A percentile compares a stretch with the other conserved stretches of the same genome.
phyloP scores from a whole-genome alignment of 805 yeast genomes.

The Metschnikowia hibisci region DNA sequence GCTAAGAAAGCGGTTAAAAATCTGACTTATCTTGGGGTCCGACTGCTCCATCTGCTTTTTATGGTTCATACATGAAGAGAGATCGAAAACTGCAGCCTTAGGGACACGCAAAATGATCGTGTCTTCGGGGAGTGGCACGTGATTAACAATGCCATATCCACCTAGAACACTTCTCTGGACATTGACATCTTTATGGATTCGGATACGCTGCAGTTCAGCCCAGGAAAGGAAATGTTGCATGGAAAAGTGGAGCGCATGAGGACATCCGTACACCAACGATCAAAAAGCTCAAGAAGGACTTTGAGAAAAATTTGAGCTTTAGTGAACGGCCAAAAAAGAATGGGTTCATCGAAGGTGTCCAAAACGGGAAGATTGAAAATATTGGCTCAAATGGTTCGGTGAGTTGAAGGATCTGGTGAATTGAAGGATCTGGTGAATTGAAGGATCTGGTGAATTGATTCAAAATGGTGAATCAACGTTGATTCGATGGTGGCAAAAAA shows the following conservation, averaged over 20 bases:
- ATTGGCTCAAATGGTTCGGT: too few species aligned
- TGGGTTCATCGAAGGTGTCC: too few species aligned
- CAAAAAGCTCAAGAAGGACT: conserved; percentile 3
- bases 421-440: too few species aligned
- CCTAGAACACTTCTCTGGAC: conserved; percentile 12
- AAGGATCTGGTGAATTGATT: too few species aligned
- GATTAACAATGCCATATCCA: conserved; percentile 14
- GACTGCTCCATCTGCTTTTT: background rate
- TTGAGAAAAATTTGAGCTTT: background rate
- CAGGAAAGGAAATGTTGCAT: conserved; percentile 3
- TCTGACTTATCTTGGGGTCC: background rate
- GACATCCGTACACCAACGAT: conserved; percentile 13
- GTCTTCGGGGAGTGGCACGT: conserved; percentile 2
- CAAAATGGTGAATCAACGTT: too few species aligned
- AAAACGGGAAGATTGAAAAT: too few species aligned
- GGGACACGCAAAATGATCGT: conserved; percentile 14
- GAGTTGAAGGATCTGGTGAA: too few species aligned
- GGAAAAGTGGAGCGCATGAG: background rate
- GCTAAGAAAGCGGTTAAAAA: background rate
- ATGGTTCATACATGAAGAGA: conserved; percentile 5
- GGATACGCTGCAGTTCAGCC: conserved; percentile 8
- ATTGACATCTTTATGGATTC: conserved; percentile 2
- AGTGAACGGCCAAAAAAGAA: too few species aligned
- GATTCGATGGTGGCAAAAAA: too few species aligned
- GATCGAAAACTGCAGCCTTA: conserved; percentile 7